Percentiles rank a stretch among this genome's conserved stretches.
These are phyloP conservation scores for Kodamaea plutei DNA, from an alignment of 1,139 yeast genomes.

Conservation along the genomic window DNA sequence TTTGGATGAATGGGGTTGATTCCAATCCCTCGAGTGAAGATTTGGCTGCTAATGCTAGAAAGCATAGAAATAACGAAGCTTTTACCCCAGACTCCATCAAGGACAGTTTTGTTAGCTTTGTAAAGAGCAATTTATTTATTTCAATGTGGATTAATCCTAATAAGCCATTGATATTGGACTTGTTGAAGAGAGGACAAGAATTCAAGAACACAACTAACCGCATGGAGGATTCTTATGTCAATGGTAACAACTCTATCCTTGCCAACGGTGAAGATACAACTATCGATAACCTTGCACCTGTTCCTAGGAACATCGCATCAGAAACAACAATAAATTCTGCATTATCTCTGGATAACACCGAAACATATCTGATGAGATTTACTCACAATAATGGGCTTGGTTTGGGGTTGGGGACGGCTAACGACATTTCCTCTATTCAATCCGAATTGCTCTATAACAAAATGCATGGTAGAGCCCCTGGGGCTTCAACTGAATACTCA, in stretches of 20 bases:
- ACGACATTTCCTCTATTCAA: conserved; percentile 41
- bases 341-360: conserved; percentile 8
- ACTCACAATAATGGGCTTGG: conserved; percentile 14
- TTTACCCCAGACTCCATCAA: conserved; percentile 7
- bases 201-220: conserved; percentile 5
- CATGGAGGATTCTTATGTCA: conserved; percentile 2
- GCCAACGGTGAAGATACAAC: not conserved
- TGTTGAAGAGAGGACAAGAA: conserved; percentile 8
- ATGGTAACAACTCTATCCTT: conserved; percentile 3
- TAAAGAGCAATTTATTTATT: conserved; percentile 28
- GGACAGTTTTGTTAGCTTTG: conserved; percentile 27
- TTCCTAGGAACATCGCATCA: not conserved
- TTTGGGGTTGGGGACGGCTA: conserved; percentile 40
- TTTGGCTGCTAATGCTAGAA: conserved; percentile 6
- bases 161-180: conserved; percentile 22
- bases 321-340: not conserved
- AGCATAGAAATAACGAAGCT: conserved; percentile 4
- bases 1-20: conserved; percentile 31
- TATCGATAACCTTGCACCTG: not conserved
- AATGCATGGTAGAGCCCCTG: conserved; percentile 8
- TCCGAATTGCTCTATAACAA: conserved; percentile 28
- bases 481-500: conserved; percentile 11
- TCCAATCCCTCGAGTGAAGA: conserved; percentile 18
- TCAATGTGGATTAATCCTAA: conserved; percentile 33
- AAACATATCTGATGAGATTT: conserved; percentile 5